Percentiles rank a stretch among this genome's conserved stretches.
Conservation (phyloP, 768 basidiomycete genomes). For the Lactarius evosmus region DNA sequence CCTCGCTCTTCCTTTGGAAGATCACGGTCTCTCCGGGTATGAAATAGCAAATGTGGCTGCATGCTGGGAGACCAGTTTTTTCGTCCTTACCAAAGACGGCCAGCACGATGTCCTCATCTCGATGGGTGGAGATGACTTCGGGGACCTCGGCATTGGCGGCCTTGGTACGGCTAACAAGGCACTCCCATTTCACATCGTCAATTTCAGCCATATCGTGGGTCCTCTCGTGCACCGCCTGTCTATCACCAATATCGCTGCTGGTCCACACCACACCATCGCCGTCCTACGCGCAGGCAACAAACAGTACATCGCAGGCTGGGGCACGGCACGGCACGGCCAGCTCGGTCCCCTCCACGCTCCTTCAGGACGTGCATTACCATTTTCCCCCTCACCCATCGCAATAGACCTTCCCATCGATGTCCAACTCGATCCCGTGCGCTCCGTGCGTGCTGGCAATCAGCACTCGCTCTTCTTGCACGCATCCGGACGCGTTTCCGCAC, state of each 20-base stretch:
- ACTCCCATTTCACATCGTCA: slow-evolving; percentile 41
- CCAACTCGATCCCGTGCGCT: slow-evolving; percentile 27
- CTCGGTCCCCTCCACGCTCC: slow-evolving; percentile 46
- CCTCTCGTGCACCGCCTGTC: slow-evolving; percentile 24
- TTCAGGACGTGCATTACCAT: slow-evolving; percentile 31
- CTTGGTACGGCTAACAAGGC: slow-evolving; percentile 20
- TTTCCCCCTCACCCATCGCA: slow-evolving; percentile 35
- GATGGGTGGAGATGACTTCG: slow-evolving; percentile 84
- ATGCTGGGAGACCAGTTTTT: slow-evolving; percentile 82
- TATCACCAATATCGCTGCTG: slow-evolving; percentile 52
- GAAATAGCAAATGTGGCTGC: slow-evolving; percentile 51
- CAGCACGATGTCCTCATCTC: slow-evolving; percentile 59
- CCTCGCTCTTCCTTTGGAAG: slow-evolving; percentile 42
- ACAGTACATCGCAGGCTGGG: slow-evolving; percentile 68
- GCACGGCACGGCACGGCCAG: slow-evolving; percentile 80
- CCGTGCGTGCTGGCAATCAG: slow-evolving; percentile 48
- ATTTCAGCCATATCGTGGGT: slow-evolving; percentile 35
- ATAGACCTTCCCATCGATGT: slow-evolving; percentile 35
- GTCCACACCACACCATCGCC: slow-evolving; percentile 69
- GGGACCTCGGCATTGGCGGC: slow-evolving; percentile 63
- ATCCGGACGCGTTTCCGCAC: slow-evolving; percentile 46
- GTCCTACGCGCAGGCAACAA: slow-evolving; percentile 37
- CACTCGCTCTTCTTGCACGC: slow-evolving; percentile 46
- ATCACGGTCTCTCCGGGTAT: slow-evolving; percentile 42
- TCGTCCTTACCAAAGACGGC: slow-evolving; percentile 50